Evolutionary conservation across 2,329 filamentous ascomycete species (phyloP), one percentile per base, ranked within the genome.

Genomic region (Akanthomyces muscarius): DNA sequence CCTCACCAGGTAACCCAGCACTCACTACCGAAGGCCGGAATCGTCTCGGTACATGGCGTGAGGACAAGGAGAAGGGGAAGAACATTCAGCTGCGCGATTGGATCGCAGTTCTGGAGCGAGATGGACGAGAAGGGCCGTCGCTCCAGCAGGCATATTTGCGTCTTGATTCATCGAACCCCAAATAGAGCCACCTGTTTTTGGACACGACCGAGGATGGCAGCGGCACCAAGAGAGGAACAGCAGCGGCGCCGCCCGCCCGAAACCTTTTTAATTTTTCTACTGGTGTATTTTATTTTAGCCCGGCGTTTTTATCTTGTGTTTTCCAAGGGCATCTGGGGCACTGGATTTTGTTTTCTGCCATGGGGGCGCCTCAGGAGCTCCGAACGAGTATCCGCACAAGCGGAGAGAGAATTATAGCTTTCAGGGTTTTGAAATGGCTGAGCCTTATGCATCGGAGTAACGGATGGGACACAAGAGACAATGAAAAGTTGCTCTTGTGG

Each of bases 31-130:
- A 86, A 41, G 83, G 84, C 18, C 81, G 84, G 28, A 86, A 86
- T 60, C 85, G 86, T 60, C 77, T 91, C 44, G 91, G 91, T n/a
- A 82, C 83, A 18, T 91, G 88, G 83, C 84, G 91, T 64, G 92
- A 97, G 74, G 89, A 92, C 69, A 86, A 86, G 60, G 86, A 89
- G 25, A 89, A 89, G 71, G 92, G 91, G 38, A 84, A 83, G 68
- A 88, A 88, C 30, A 91, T 97, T 54, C 92, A 97, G 77, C 79
- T 96, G 59, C 84, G 94, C 61, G 94, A 97, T 74, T 87, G 92
- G 79, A 80, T 96, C 18, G 81, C 86, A 23, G 90, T 90, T 64
- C 81, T 97, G 53, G 93, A 97, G 74, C 81, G 87, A 57, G 91
- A 96, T 72, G 89, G 90, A 1, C 83, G 81, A 67, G 89, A 92